These are phyloP conservation scores for Chlamydomonas asymmetrica DNA, from an alignment of 139 green algal genomes.

Conservation along the genomic window DNA sequence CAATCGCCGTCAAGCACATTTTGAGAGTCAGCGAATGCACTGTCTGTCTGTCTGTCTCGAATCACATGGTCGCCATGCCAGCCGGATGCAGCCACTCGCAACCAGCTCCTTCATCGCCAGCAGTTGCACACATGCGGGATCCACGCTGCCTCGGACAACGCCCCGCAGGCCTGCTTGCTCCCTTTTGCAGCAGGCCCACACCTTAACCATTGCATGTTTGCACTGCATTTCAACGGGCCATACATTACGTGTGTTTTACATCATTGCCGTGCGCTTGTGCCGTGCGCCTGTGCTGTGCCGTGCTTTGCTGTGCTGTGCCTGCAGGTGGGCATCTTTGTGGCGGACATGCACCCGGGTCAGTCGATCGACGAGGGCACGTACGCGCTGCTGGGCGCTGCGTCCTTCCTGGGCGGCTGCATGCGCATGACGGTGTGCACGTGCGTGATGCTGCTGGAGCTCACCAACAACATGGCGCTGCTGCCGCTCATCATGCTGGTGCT, in stretches of 20 bases:
- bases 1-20: too few species aligned
- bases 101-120: too few species aligned
- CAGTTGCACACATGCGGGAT: too few species aligned
- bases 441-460: conserved; percentile 88
- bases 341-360: conserved; percentile 52
- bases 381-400: conserved; percentile 45
- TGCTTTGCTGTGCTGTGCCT: background rate
- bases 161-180: too few species aligned
- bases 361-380: conserved; percentile 53
- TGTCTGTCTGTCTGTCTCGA: too few species aligned
- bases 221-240: too few species aligned
- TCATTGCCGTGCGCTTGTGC: background rate
- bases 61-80: background rate
- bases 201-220: too few species aligned
- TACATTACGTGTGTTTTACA: too few species aligned
- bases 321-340: conserved; percentile 71
- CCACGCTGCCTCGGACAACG: too few species aligned
- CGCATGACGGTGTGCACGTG: conserved; percentile 48
- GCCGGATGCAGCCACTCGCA: too few species aligned
- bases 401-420: conserved; percentile 44
- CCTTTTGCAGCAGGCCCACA: too few species aligned
- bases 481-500: conserved; percentile 88
- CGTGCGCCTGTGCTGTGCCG: background rate
- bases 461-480: conserved; percentile 82
- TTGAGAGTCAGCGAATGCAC: too few species aligned